These are phyloP conservation scores for Cymbidium sinense DNA, from an alignment of 106 monocot species.

Conservation along the genomic window DNA sequence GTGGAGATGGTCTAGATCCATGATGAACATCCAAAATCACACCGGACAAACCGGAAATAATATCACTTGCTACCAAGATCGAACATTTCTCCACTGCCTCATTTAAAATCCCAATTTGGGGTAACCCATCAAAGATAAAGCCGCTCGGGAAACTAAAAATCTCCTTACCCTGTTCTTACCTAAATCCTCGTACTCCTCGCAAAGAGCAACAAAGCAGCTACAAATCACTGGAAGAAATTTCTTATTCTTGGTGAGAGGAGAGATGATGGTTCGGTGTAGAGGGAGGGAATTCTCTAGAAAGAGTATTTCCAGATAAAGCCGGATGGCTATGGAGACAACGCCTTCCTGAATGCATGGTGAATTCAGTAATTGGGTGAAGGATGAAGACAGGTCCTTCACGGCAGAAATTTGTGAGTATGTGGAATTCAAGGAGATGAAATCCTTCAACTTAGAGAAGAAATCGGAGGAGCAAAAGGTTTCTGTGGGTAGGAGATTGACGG, in stretches of 20 bases:
- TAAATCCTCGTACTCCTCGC: conserved; percentile 33
- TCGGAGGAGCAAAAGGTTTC: conserved; percentile 13
- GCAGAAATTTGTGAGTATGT: conserved; percentile 67
- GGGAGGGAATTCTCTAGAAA: conserved; percentile 96
- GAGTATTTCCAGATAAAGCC: conserved; percentile 65
- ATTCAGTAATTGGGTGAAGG: conserved; percentile 50
- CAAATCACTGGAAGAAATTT: conserved; percentile 39
- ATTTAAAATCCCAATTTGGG: conserved; percentile 83
- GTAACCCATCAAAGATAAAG: conserved; percentile 69
- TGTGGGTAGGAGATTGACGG: conserved; percentile 24
- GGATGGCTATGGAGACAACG: conserved; percentile 19
- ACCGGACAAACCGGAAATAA: conserved; percentile 39
- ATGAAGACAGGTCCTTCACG: conserved; percentile 53
- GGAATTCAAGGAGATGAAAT: conserved; percentile 52
- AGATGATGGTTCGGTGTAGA: conserved; percentile 86
- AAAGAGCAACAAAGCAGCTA: conserved; percentile 43
- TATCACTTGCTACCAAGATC: conserved; percentile 48
- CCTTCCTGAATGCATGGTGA: conserved; percentile 15
- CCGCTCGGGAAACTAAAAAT: conserved; percentile 68
- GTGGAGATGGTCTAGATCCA: conserved; percentile 74
- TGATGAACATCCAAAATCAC: conserved; percentile 43
- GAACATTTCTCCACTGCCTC: conserved; percentile 61
- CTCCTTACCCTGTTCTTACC: conserved; percentile 34
- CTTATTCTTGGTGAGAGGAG: conserved; percentile 53
- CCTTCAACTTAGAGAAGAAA: conserved; percentile 41